These are phyloP conservation scores for Venturiaceae sp. DNA, from an alignment of 2,329 filamentous ascomycete genomes.

Conservation along the genomic window DNA sequence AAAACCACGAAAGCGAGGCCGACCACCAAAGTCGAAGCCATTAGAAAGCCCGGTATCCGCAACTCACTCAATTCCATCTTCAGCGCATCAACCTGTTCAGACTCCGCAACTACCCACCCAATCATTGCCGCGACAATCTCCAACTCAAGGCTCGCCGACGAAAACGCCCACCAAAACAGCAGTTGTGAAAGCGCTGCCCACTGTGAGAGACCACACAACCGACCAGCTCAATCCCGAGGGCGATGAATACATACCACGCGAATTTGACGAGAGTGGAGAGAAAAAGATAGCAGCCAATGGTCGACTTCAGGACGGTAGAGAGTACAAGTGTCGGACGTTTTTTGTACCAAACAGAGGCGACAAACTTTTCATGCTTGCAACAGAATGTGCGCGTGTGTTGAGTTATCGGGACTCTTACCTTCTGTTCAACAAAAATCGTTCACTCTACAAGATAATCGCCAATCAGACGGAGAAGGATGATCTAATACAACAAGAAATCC, in stretches of 20 bases:
- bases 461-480: constrained; percentile 95
- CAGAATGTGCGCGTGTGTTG: constrained; percentile 87
- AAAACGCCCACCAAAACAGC: constrained; percentile 72
- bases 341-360: constrained; percentile 82
- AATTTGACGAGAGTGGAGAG: constrained; percentile 87
- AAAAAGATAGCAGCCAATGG: constrained; percentile 84
- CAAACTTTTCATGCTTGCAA: constrained; percentile 97
- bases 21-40: constrained; percentile 53
- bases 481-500: constrained; percentile 84
- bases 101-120: constrained; percentile 46
- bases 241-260: constrained; percentile 90
- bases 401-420: constrained; percentile 97
- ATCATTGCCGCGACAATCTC: constrained; percentile 39
- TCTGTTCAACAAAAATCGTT: constrained; percentile 96
- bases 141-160: constrained; percentile 56
- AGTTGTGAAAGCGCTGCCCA: constrained; percentile 87
- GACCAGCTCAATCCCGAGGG: constrained; percentile 83
- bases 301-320: constrained; percentile 68
- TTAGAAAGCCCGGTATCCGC: constrained; percentile 49
- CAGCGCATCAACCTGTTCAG: constrained; percentile 35
- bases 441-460: constrained; percentile 94
- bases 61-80: constrained; percentile 42
- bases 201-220: constrained; percentile 92
- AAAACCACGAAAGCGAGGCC: constrained; percentile 35
- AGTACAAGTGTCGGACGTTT: constrained; percentile 91